Evolutionary conservation across 2,329 filamentous ascomycete species (phyloP).

Genomic region (Bipolaris sorokiniana): DNA sequence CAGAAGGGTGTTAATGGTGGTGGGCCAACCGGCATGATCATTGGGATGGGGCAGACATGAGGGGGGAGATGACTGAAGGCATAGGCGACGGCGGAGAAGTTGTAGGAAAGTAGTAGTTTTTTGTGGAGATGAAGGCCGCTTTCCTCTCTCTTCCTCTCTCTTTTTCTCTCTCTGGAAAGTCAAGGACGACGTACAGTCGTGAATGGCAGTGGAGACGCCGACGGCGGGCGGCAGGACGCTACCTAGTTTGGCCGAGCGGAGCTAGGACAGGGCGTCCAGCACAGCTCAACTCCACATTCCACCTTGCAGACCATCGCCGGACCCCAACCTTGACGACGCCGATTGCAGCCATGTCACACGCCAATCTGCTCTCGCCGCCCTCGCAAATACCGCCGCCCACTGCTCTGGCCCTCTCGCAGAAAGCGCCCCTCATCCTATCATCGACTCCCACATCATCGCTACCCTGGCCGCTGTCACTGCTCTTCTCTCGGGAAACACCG

Average conservation of each 20-base stretch:
- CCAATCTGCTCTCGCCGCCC: conserved; percentile 51
- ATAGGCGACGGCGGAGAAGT: background rate
- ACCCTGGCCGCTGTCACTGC: conserved; percentile 60
- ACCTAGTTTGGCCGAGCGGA: conserved; percentile 28
- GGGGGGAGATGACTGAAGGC: background rate
- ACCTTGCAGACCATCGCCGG: conserved; percentile 8
- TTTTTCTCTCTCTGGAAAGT: background rate
- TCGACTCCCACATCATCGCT: conserved; percentile 49
- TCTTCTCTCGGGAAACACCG: conserved; percentile 67
- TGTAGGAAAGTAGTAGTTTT: background rate
- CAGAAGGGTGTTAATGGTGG: conserved; percentile 22
- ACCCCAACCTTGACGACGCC: conserved; percentile 1
- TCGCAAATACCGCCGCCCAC: conserved; percentile 47
- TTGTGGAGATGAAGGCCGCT: background rate
- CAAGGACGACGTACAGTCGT: conserved; percentile 20
- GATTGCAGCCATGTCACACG: conserved; percentile 34
- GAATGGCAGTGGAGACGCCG: conserved; percentile 3
- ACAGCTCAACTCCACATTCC: conserved; percentile 15
- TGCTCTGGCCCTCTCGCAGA: conserved; percentile 57
- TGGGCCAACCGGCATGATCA: conserved; percentile 44
- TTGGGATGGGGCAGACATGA: conserved; percentile 28
- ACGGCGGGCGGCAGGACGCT: conserved; percentile 1
- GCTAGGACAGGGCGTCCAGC: conserved; percentile 14
- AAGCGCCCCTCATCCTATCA: conserved; percentile 50
- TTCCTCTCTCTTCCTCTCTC: background rate